A percentile compares a stretch with the other conserved stretches of the same genome.
Conservation (phyloP, 768 basidiomycete genomes). For the Boletellus ananas region DNA sequence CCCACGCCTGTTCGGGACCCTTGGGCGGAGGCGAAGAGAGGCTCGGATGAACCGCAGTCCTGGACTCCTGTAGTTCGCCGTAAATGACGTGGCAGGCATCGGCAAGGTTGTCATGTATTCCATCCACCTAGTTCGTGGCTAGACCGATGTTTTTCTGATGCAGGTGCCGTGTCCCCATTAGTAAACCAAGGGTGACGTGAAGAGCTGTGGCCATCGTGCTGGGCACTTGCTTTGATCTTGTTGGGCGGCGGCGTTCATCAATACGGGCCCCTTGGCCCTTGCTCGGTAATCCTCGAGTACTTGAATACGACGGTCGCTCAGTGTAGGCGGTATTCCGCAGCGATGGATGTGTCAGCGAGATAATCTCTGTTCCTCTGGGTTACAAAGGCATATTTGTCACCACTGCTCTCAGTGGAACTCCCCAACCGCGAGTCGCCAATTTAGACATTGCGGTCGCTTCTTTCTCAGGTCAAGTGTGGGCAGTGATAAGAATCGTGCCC, state of each 20-base stretch:
- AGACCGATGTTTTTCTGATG: slow-evolving; percentile 5
- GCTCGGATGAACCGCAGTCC: slow-evolving; percentile 33
- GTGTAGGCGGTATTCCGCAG: not conserved
- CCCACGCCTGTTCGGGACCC: slow-evolving; percentile 14
- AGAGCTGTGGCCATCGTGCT: too few relatives aligned
- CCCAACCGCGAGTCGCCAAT: too few relatives aligned
- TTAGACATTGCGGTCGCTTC: too few relatives aligned
- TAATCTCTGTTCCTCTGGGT: not conserved
- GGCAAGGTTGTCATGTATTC: not conserved
- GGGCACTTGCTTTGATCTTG: not conserved
- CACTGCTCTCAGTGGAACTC: too few relatives aligned
- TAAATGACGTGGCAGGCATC: slow-evolving; percentile 12
- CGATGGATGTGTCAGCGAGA: not conserved
- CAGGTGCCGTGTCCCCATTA: not conserved
- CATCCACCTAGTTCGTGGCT: not conserved
- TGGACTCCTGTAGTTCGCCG: slow-evolving; percentile 35
- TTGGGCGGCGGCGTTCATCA: not conserved
- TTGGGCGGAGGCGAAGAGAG: slow-evolving; percentile 20
- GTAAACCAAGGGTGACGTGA: not conserved
- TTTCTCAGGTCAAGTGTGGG: too few relatives aligned
- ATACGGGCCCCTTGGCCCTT: too few relatives aligned
- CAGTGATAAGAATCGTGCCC: too few relatives aligned
- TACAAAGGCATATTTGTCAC: not conserved
- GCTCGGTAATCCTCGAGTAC: not conserved
- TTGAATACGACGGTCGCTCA: not conserved